Base-by-base conservation (phyloP, 2,329 filamentous ascomycete genomes). In the Sphaerulina musiva region DNA sequence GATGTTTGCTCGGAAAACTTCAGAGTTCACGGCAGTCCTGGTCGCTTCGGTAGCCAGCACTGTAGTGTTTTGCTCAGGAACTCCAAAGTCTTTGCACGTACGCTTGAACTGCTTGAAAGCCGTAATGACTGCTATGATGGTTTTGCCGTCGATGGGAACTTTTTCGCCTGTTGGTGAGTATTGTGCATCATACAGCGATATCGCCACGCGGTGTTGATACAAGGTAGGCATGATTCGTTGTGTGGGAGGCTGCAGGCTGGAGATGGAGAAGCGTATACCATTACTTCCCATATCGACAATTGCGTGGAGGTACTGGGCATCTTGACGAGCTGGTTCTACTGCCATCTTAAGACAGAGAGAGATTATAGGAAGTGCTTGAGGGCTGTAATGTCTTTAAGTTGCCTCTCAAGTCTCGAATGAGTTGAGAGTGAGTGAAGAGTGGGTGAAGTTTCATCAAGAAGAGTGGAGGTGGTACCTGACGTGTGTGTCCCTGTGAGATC, bases 11-110 rank as follows among this genome's bases (percentile, higher is more conserved):
- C 87, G 76, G 71, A 93, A 89, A 1, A 82, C 79, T 17, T 74
- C 75, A 0, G 84, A 83, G 65, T 96, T 96, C 54, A 80, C 71
- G 5, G 91, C 89, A 23, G 83, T 87, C 43, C 91, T 83, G 68
- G 91, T 93, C 3, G 91, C 91, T 70, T 95, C 91, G 0, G 91
- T 96, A 17, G 90, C 91, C 41, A 96, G 81, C 8, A 95, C 80
- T 17, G 81, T 80, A 56, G 92, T 80, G 59, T 90, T 83, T n/a
- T 53, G 31, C 0, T 76, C 67, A 0, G 81, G 81, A 0, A 95
- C 88, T 14, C 77, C 76, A 66, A 88, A 89, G 54, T 84, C 80
- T 51, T 77, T 67, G 55, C 89, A 92, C 48, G 87, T 85, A 26
- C 74, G 75, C 56, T 82, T 82, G 74, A 95, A 95, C 29, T 83